Conservation (phyloP, 257 asterid species). For the Nicotiana knightiana region DNA sequence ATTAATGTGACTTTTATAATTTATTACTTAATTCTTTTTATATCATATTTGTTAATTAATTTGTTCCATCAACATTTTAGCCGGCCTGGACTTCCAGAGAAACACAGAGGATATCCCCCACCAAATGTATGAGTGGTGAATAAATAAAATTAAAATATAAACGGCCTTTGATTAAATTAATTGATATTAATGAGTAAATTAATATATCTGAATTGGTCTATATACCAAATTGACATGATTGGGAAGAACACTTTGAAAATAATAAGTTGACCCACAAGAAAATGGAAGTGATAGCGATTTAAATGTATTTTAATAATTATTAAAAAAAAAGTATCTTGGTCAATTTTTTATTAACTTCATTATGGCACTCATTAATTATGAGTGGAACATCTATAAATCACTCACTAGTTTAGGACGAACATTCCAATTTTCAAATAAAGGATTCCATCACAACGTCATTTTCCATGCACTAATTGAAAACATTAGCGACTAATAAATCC, state of each 20-base stretch:
- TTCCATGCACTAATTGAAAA: conserved; percentile 2
- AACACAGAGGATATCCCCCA: neutral
- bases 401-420: conserved; percentile 4
- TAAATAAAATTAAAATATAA: too few species aligned
- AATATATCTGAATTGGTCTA: neutral
- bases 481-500: conserved; percentile 4
- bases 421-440: neutral
- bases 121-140: neutral
- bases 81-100: neutral
- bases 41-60: neutral
- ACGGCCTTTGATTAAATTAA: neutral
- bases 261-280: conserved; percentile 6
- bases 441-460: conserved; percentile 1
- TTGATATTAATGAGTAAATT: neutral
- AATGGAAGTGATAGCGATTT: neutral
- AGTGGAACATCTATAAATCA: conserved; percentile 2
- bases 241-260: neutral
- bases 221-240: conserved; percentile 8
- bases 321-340: neutral
- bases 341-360: neutral
- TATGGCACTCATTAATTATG: neutral
- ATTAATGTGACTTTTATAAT: neutral
- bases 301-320: neutral
- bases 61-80: neutral
- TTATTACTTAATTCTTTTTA: neutral